Percentiles rank a stretch among this genome's conserved stretches.
phyloP scores from a whole-genome alignment of 1,284 basidiomycete species.

The Moesziomyces parantarcticus region DNA sequence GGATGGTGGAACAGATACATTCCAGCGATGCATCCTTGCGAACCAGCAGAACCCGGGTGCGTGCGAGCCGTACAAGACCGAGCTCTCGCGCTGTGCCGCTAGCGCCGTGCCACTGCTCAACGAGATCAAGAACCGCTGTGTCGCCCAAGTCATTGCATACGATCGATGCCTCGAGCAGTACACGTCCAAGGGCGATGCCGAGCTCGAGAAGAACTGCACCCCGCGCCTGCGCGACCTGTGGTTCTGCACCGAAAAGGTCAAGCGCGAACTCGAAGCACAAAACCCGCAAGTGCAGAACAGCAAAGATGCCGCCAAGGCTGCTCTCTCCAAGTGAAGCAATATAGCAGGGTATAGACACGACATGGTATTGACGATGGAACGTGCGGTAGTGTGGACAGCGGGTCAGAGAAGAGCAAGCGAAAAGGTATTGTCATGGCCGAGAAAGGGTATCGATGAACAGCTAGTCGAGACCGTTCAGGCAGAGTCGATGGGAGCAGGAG shows the following conservation, averaged over 20 bases:
- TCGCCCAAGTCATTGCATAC: constrained; percentile 54
- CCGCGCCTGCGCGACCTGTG: constrained; percentile 54
- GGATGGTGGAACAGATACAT: constrained; percentile 27
- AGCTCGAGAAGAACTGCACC: constrained; percentile 57
- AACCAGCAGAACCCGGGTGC: constrained; percentile 49
- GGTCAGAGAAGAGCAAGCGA: neutral
- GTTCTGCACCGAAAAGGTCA: constrained; percentile 62
- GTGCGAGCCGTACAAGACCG: constrained; percentile 52
- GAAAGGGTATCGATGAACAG: no score
- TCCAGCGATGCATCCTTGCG: constrained; percentile 63
- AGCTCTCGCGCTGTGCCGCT: constrained; percentile 58
- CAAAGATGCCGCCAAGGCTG: constrained; percentile 22
- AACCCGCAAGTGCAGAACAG: constrained; percentile 19
- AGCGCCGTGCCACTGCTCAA: constrained; percentile 58
- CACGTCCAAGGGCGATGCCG: constrained; percentile 47
- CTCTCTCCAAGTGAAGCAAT: constrained; percentile 22
- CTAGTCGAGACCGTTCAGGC: neutral
- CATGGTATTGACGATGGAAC: constrained; percentile 4
- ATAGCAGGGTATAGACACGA: neutral
- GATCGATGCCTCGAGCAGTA: constrained; percentile 55
- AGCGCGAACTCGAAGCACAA: constrained; percentile 41
- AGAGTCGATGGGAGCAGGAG: constrained; percentile 7
- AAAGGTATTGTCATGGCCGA: neutral
- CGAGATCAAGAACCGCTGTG: constrained; percentile 60
- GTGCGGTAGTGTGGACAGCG: neutral